A percentile compares a stretch with the other conserved stretches of the same genome.
phyloP scores from a whole-genome alignment of 2,329 filamentous ascomycete genomes.

The Alternaria ethzedia region DNA sequence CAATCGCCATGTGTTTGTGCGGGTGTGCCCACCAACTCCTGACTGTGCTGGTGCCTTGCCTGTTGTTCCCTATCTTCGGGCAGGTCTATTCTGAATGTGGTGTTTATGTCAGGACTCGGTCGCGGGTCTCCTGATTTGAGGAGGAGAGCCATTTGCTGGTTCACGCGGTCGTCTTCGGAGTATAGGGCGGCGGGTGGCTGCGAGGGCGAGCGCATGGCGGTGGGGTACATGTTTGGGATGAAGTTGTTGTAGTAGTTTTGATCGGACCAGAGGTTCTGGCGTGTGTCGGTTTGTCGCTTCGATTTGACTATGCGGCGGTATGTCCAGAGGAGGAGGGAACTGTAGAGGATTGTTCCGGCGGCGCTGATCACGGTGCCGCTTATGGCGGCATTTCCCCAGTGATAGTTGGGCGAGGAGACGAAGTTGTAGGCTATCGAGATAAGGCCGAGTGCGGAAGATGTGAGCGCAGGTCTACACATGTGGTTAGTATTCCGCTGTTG shows the following conservation, averaged over 20 bases:
- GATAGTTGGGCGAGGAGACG: conserved; percentile 48
- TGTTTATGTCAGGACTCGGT: conserved; percentile 41
- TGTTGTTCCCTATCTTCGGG: conserved; percentile 42
- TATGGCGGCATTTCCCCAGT: conserved; percentile 55
- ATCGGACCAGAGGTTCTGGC: conserved; percentile 43
- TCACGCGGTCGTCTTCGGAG: conserved; percentile 58
- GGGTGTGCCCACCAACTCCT: conserved; percentile 42
- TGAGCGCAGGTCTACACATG: conserved; percentile 46
- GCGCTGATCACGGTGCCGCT: conserved; percentile 51
- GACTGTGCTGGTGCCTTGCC: conserved; percentile 31
- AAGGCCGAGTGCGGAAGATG: conserved; percentile 55
- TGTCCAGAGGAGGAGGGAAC: conserved; percentile 50
- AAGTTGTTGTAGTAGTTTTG: conserved; percentile 54
- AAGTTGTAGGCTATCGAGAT: conserved; percentile 58
- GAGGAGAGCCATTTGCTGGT: conserved; percentile 59
- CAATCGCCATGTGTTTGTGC: conserved; percentile 27
- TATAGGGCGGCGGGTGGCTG: conserved; percentile 36
- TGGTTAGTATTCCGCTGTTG: conserved; percentile 19
- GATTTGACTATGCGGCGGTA: conserved; percentile 50
- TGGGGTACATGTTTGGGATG: conserved; percentile 56
- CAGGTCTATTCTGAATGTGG: conserved; percentile 53
- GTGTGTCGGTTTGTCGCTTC: conserved; percentile 24
- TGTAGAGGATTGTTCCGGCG: conserved; percentile 51
- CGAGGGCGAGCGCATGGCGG: conserved; percentile 33
- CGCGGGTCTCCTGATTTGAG: conserved; percentile 47